Base-by-base conservation (phyloP, 371 early-diverging fungal genomes). In the Gilbertella persicaria region DNA sequence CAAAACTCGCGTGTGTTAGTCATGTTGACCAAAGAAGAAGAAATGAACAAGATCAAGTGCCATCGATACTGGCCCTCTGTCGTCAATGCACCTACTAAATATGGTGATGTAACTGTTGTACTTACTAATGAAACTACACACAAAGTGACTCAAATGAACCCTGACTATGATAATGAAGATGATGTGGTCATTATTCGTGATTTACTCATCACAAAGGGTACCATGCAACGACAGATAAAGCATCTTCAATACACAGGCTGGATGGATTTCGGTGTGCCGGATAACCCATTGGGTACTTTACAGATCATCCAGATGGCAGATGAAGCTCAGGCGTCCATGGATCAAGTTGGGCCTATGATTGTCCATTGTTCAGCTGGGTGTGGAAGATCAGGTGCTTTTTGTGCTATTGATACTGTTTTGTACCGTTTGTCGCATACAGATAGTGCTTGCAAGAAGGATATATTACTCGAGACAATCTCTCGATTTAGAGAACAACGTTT, bases 351-450 rank as follows among this genome's bases (percentile, higher is more conserved):
- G 3, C 92, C 92, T 0, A 85, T 89, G 83, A 66, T 96, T 33
- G 92, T 98, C 0, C 99, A 99, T 60, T 98, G 99, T 62, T 86
- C 89, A 21, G 99, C 99, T n/a, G 99, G 99, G 0, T 94, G 96
- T 50, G 99, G 99, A 7, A 81, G 99, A 45, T 94, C 99, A 0
- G 99, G 98, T 2, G 91, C 94, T 0, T 95, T 96, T 63, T 91
- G 94, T 60, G 79, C 87, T 10, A 83, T 95, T 39, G 94, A 94
- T 67, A 74, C 89, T 8, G 80, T 88, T 0, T 60, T 87, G 14
- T 47, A 64, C 14, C 63, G 69, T 24, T 23, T 75, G 26, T 42
- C 35, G 9, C 45, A 60, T 10, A 38, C 23, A 25, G 25, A 62
- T 5, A 23, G 12, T n/a, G 38, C 30, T 14, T 61, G 46, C 14